Conservation (phyloP, 768 basidiomycete species). For the Psilocybe azurescens region DNA sequence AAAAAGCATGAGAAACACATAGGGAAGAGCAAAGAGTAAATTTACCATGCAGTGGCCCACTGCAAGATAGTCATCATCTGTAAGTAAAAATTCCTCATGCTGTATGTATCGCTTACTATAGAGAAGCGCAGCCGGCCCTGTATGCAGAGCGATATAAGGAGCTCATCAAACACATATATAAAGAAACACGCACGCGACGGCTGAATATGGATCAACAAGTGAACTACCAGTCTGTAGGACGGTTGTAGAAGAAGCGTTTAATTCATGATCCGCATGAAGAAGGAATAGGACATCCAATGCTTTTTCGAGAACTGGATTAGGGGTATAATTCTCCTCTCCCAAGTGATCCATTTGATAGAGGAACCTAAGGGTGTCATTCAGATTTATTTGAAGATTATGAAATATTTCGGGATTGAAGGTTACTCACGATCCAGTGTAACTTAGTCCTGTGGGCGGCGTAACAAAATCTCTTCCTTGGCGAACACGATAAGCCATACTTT, state of each 20-base stretch:
- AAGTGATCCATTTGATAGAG: conserved; percentile 91
- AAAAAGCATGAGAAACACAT: conserved; percentile 7
- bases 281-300: conserved; percentile 90
- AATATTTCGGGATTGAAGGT: background rate
- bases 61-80: conserved; percentile 25
- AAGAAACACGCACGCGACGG: conserved; percentile 62
- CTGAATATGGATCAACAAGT: conserved; percentile 89
- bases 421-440: conserved; percentile 81
- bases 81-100: background rate
- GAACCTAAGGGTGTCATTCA: conserved; percentile 52
- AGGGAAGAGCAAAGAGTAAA: background rate
- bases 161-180: background rate
- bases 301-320: conserved; percentile 85
- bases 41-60: conserved; percentile 74
- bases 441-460: conserved; percentile 78
- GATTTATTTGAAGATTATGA: background rate
- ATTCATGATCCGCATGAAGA: conserved; percentile 89
- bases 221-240: conserved; percentile 90
- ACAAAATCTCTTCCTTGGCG: conserved; percentile 92
- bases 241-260: conserved; percentile 87
- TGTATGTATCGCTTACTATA: conserved; percentile 66
- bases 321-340: conserved; percentile 71
- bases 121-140: conserved; percentile 84
- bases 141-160: background rate
- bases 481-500: conserved; percentile 90